These are phyloP conservation scores for Agrocybe praecox DNA, from an alignment of 768 basidiomycete species.

Conservation along the genomic window DNA sequence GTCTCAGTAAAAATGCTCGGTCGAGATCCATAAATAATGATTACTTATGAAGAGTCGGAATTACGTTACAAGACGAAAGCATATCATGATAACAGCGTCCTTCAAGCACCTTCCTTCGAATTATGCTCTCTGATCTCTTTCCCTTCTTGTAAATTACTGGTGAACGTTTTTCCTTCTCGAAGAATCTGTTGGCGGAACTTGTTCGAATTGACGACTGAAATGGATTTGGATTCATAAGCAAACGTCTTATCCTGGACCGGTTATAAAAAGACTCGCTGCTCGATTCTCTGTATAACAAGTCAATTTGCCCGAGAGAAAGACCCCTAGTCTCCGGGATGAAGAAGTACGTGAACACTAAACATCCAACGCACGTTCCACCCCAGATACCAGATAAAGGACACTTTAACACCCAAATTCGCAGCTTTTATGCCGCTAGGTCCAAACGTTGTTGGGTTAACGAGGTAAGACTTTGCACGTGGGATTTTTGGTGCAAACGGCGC, in stretches of 20 bases:
- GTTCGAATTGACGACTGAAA: constrained; percentile 43
- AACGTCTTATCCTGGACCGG: neutral
- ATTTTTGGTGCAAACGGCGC: too few species aligned
- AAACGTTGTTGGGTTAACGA: constrained; percentile 43
- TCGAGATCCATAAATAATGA: too few species aligned
- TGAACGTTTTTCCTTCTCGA: too few species aligned
- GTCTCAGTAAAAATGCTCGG: too few species aligned
- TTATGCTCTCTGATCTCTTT: too few species aligned
- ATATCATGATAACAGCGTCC: too few species aligned
- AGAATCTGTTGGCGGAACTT: constrained; percentile 29
- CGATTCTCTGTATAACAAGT: constrained; percentile 70
- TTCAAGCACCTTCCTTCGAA: too few species aligned
- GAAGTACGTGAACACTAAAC: constrained; percentile 64
- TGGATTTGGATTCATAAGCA: neutral
- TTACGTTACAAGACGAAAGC: too few species aligned
- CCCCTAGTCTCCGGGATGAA: constrained; percentile 57
- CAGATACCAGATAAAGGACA: constrained; percentile 91
- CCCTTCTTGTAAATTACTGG: too few species aligned
- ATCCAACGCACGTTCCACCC: constrained; percentile 63
- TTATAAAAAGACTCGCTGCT: constrained; percentile 15
- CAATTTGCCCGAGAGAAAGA: constrained; percentile 81
- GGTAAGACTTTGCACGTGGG: constrained; percentile 59
- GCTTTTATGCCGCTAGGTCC: constrained; percentile 28
- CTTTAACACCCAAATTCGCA: constrained; percentile 59
- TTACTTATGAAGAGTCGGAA: too few species aligned